These are phyloP conservation scores for Chaetomiaceae sp. DNA, from an alignment of 2,329 filamentous ascomycete genomes.

Conservation along the genomic window DNA sequence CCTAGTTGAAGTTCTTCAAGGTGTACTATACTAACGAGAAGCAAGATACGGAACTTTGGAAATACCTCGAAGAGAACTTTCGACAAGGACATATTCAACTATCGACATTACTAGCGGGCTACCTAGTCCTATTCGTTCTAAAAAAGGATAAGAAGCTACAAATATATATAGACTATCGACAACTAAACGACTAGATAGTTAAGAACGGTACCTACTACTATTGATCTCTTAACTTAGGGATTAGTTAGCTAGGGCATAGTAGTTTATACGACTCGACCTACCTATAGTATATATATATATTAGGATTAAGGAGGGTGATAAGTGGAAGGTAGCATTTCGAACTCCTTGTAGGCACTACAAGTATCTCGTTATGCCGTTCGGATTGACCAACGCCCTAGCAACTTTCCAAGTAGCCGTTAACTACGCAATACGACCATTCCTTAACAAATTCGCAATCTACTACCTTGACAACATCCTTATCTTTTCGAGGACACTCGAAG, in stretches of 20 bases:
- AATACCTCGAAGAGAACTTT: no score
- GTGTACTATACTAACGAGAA: not conserved
- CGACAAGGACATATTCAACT: no score
- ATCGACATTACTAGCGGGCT: no score
- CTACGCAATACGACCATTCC: not conserved
- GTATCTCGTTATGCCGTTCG: constrained; percentile 32
- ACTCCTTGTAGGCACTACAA: constrained; percentile 28
- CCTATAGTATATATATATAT: not conserved
- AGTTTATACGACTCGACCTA: not conserved
- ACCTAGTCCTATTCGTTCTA: no score
- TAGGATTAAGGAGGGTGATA: not conserved
- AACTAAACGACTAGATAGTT: no score
- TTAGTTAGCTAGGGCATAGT: not conserved
- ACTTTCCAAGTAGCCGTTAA: constrained; percentile 14
- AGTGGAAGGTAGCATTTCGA: constrained; percentile 23
- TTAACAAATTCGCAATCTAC: constrained; percentile 10
- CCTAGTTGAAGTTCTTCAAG: constrained; percentile 1
- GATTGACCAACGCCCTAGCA: constrained; percentile 23
- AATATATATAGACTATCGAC: not conserved
- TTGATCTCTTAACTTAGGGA: not conserved
- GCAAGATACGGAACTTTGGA: no score
- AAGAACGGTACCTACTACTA: no score
- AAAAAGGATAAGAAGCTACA: not conserved
- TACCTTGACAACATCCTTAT: constrained; percentile 16
- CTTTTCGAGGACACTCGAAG: not conserved